Evolutionary conservation across 1,284 basidiomycete genomes (phyloP), one percentile per base, ranked within the genome.

Genomic region (Gomphus bonarii): DNA sequence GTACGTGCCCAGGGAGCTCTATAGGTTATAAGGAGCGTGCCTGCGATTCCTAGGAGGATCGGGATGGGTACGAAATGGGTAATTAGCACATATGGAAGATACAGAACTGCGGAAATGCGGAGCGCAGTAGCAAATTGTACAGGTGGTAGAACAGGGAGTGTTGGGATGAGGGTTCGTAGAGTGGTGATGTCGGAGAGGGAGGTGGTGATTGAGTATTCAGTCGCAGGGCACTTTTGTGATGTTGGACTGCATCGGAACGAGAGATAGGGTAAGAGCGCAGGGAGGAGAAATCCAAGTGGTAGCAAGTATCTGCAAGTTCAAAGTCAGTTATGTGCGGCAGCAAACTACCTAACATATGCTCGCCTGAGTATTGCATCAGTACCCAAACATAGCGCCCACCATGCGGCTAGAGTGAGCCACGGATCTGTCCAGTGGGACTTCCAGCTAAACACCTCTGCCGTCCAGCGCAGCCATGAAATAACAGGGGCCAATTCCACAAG

Each of bases 331-430:
- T 57, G 11, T 60, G 25, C 31, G 62, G 14, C 36, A 62, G 61
- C 61, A 57, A 62, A 63, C 55, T 62, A 44, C n/a, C 61, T 57
- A 58, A 61, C 38, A 31, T 49, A 42, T 22, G 8, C 44, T 22
- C 60, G 86, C 84, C 77, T 78, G 62, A 89, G 70, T 7, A 73
- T 72, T 16, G 73, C 69, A 22, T 77, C 76, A 1, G 79, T 71
- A 28, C 84, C 74, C 42, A 92, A 72, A 69, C 88, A 91, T n/a
- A 82, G 35, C 0, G 77, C 77, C 88, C 90, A 94, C 88, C 88
- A 91, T 0, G 67, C 67, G 0, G 76, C 82, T 30, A 94, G 68
- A 0, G 79, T 68, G 2, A 91, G 76, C 74, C 80, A 87, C 61
- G 82, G 80, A 58, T 88, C 79, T 59, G 85, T 80, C 73, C 80